phyloP scores from a whole-genome alignment of 768 basidiomycete genomes.

The Boletus barrowsii region DNA sequence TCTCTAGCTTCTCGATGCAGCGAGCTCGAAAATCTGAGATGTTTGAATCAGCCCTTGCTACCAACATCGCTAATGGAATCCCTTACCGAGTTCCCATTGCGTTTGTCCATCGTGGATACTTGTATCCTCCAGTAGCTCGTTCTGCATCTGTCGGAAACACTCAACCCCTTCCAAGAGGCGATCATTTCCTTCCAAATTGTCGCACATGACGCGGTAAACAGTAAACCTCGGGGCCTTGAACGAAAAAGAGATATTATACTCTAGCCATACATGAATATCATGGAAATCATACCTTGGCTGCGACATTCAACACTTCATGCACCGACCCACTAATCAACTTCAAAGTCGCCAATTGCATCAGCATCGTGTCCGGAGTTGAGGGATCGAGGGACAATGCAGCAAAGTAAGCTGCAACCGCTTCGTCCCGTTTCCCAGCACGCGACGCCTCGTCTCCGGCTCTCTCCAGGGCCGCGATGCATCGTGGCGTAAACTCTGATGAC shows the following conservation, averaged over 20 bases:
- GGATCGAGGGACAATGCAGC: neutral
- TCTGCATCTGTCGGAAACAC: slow-evolving; percentile 1
- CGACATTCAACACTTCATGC: neutral
- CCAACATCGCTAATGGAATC: neutral
- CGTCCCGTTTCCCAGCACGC: neutral
- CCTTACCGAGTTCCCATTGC: neutral
- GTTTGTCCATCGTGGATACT: neutral
- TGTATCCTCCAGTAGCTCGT: neutral
- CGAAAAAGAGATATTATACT: neutral
- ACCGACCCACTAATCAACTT: neutral
- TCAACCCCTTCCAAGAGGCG: neutral
- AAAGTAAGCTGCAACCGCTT: neutral
- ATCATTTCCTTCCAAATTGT: neutral
- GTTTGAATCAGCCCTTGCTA: neutral
- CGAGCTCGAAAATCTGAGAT: slow-evolving; percentile 1
- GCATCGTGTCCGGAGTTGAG: neutral
- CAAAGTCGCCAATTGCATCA: neutral
- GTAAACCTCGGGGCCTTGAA: neutral
- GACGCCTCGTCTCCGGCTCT: neutral
- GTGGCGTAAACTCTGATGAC: too few relatives aligned
- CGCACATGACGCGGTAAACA: neutral
- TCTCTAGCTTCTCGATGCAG: neutral
- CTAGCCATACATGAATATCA: too few relatives aligned
- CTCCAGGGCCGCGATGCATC: neutral
- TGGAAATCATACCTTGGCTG: neutral